These are phyloP conservation scores for Debaryomyces subglobosus DNA, from an alignment of 1,139 yeast genomes.

Conservation along the genomic window DNA sequence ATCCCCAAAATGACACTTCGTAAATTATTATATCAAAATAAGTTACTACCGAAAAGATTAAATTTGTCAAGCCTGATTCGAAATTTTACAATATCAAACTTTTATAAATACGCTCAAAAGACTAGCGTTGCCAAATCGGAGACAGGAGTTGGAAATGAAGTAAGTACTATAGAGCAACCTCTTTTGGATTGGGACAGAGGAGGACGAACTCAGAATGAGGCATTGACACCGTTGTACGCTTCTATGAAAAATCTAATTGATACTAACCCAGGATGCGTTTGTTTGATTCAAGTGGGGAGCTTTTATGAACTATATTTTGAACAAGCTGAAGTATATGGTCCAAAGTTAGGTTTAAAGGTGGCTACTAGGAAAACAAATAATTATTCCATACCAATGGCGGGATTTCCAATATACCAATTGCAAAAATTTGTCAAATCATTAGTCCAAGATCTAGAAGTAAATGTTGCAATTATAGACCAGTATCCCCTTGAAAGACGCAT, in stretches of 20 bases:
- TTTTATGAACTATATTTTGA: slow-evolving; percentile 90
- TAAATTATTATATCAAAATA: neutral
- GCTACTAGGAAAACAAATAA: slow-evolving; percentile 44
- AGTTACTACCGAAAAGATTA: neutral
- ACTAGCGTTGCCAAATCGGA: neutral
- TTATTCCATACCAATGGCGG: slow-evolving; percentile 78
- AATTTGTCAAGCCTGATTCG: neutral
- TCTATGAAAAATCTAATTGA: slow-evolving; percentile 39
- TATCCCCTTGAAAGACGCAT: slow-evolving; percentile 30
- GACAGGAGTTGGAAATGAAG: neutral
- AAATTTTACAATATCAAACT: neutral
- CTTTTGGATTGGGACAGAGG: slow-evolving; percentile 44
- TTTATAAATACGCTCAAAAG: neutral
- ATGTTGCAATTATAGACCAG: slow-evolving; percentile 85
- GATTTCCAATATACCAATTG: slow-evolving; percentile 77
- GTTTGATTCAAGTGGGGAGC: slow-evolving; percentile 79
- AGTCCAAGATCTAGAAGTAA: slow-evolving; percentile 67
- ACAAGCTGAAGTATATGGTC: slow-evolving; percentile 78
- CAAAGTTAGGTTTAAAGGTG: slow-evolving; percentile 62
- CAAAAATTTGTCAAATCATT: slow-evolving; percentile 73
- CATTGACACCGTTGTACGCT: slow-evolving; percentile 41
- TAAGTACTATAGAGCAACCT: slow-evolving; percentile 2
- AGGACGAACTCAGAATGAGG: slow-evolving; percentile 33
- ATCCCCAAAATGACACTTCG: neutral
- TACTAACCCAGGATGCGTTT: slow-evolving; percentile 63